Evolutionary conservation across 2,329 filamentous ascomycete genomes (phyloP), one percentile per base, ranked within the genome.

Genomic region (Penicillium corylophilum): DNA sequence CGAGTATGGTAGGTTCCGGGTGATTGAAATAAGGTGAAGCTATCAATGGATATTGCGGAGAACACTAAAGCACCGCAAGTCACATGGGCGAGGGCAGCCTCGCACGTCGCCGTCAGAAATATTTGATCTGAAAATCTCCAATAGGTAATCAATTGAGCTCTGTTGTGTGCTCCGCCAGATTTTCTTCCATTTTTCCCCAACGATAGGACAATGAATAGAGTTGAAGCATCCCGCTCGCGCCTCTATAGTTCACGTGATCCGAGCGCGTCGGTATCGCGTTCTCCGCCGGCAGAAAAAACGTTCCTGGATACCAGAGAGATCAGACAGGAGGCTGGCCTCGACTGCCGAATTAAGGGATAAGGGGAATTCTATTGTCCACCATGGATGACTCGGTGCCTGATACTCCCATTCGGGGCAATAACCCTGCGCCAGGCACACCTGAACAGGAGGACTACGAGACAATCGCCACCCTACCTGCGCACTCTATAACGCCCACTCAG

Each of bases 391-490:
- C 64, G 15, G 67, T 75, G 15, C 70, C 67, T 28, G 71, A 74
- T 53, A 76, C 74, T 24, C 74, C 75, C 7, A 53, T 68, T 52
- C 56, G 62, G 63, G 57, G 72, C 66, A 68, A 61, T 59, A 64
- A 66, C 57, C 55, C 61, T 53, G 64, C 69, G 26, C 58, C 62
- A 46, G 61, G 61, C 50, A 64, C 64, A 46, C 61, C 63, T 42
- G 58, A 61, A 12, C 64, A 79, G 48, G 73, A 71, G 38, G 69
- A 70, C 50, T 64, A 77, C 61, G 75, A 82, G 53, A 81, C 78
- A 10, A 64, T 79, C 46, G 76, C 74, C 54, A 81, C 78, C 10
- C 53, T 79, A 55, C 75, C 80, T 62, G 52, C 68, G 48, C 69
- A 69, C 59, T 58, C 64, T 51, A 58, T 67, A 38, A 74, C 64